Base-by-base conservation (phyloP, 306 rosid genomes). In the Alnus rubra region DNA sequence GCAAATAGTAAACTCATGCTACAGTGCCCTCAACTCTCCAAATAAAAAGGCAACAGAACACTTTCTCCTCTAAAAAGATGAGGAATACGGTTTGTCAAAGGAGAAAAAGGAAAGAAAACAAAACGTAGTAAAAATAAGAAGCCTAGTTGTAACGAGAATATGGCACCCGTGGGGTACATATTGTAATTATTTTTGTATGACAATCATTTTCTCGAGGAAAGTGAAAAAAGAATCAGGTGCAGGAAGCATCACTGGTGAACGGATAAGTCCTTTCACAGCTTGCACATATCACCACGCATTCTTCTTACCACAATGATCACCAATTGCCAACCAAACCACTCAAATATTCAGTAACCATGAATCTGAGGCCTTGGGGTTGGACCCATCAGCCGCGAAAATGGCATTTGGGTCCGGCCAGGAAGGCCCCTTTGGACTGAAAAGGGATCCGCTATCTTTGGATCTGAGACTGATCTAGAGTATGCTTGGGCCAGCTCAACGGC, bases 321-420 rank as follows among this genome's bases (percentile, higher is more conserved):
- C 74, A 74, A 68, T 8, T 68, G 80, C 75, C 82, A 76, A 76
- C 76, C 62, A 50, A 77, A 75, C 37, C 63, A 68, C 48, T 45
- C 42, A 23, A 45, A 5, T 47, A 79, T n/a, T n/a, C n/a, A n/a
- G n/a, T n/a, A n/a, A n/a, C n/a, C n/a, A n/a, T n/a, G n/a, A n/a
- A n/a, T n/a, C n/a, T n/a, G n/a, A n/a, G n/a, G n/a, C n/a, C n/a
- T n/a, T n/a, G n/a, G n/a, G n/a, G n/a, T n/a, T n/a, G 97, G 88
- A 47, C 93, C 93, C 88, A 82, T 91, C 80, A 96, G 88, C 79
- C 99, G 90, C 0, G 99, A n/a, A n/a, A n/a, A n/a, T n/a, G n/a
- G n/a, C n/a, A n/a, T n/a, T n/a, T n/a, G n/a, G n/a, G n/a, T n/a
- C n/a, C n/a, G n/a, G n/a, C n/a, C n/a, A n/a, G n/a, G n/a, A n/a